These are phyloP conservation scores for Musa troglodytarum DNA, from an alignment of 176 grass and related monocot species.

Conservation along the genomic window DNA sequence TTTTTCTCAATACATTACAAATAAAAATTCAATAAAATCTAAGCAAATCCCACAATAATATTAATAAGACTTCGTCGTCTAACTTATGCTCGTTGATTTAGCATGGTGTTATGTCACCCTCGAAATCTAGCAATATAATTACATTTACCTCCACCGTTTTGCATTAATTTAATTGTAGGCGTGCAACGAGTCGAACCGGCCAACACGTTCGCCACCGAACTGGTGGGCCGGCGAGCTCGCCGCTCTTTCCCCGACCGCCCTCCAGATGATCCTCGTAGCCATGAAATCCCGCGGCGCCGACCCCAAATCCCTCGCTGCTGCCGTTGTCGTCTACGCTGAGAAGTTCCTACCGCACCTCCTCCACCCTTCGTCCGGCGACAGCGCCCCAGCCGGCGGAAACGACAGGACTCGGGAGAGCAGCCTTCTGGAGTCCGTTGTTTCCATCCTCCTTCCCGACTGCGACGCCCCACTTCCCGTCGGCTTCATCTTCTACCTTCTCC, in stretches of 20 bases:
- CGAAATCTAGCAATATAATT: no score
- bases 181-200: conserved; percentile 57
- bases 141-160: no score
- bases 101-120: no score
- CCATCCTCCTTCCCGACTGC: conserved; percentile 33
- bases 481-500: conserved; percentile 58
- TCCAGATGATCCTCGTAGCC: conserved; percentile 45
- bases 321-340: conserved; percentile 36
- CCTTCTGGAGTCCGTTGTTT: conserved; percentile 40
- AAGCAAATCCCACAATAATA: no score
- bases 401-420: conserved; percentile 1
- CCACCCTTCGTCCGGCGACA: background rate
- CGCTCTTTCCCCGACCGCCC: conserved; percentile 28
- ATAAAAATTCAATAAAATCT: no score
- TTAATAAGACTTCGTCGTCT: no score
- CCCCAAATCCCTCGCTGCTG: conserved; percentile 23
- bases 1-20: no score
- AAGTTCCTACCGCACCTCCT: conserved; percentile 32
- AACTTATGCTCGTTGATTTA: no score
- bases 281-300: conserved; percentile 33
- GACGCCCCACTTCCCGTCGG: conserved; percentile 35
- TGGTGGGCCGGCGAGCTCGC: conserved; percentile 59
- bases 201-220: conserved; percentile 32
- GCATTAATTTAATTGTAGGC: background rate
- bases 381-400: background rate